Conservation (phyloP, 306 rosid genomes). For the Medicago arabica region DNA sequence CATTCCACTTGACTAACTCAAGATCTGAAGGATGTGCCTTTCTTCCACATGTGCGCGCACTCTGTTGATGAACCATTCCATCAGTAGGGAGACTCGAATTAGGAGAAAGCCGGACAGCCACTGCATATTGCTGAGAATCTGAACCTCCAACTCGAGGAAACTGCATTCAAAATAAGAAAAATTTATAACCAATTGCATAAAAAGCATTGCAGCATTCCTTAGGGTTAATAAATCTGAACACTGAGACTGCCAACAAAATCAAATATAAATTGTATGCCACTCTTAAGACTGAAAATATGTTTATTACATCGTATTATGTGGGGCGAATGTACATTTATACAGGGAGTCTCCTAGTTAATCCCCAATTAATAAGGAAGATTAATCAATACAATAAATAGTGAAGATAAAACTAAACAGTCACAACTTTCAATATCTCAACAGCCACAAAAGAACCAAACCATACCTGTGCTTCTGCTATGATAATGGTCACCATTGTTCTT, state of each 20-base stretch:
- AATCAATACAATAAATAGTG: no score
- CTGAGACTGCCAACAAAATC: constrained; percentile 20
- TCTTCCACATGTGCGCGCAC: constrained; percentile 90
- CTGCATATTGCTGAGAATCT: constrained; percentile 70
- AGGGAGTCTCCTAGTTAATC: no score
- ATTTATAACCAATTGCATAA: constrained; percentile 1
- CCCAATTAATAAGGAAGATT: no score
- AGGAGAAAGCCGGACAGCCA: constrained; percentile 80
- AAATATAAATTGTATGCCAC: constrained; percentile 7
- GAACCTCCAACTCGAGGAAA: constrained; percentile 69
- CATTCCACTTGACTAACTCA: constrained; percentile 88
- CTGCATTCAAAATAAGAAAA: constrained; percentile 56
- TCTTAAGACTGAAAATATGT: no score
- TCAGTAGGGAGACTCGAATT: constrained; percentile 51
- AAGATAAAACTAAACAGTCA: no score
- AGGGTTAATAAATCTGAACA: constrained; percentile 16
- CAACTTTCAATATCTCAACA: no score
- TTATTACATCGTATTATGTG: no score
- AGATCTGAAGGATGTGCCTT: constrained; percentile 65
- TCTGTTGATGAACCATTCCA: constrained; percentile 68
- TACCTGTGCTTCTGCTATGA: constrained; percentile 87
- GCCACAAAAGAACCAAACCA: constrained; percentile 24
- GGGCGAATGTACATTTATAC: no score
- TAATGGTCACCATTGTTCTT: constrained; percentile 74
- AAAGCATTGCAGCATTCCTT: constrained; percentile 12